Conservation (phyloP, 192 early-diverging fungal species). For the Lobosporangium transversale region DNA sequence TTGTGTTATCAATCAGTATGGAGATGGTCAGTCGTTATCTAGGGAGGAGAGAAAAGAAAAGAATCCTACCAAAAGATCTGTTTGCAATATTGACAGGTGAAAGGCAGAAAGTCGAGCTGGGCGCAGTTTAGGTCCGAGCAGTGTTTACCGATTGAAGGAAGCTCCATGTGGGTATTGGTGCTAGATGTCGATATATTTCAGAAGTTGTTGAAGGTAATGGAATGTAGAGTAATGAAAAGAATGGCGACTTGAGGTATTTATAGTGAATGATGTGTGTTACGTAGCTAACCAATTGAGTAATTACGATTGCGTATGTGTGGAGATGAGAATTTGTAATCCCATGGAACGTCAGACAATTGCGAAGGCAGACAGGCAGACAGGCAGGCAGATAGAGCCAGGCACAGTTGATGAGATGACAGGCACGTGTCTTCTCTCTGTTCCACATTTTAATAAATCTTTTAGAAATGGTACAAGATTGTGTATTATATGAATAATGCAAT, state of each 20-base stretch:
- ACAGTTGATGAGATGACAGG: no score
- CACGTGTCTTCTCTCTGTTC: no score
- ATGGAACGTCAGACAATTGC: no score
- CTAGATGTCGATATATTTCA: background rate
- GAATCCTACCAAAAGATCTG: slow-evolving; percentile 58
- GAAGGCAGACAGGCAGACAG: background rate
- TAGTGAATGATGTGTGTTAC: background rate
- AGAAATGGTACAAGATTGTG: no score
- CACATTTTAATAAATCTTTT: no score
- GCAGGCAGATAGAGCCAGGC: no score
- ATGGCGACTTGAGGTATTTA: background rate
- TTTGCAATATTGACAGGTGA: slow-evolving; percentile 65
- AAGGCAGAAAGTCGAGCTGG: slow-evolving; percentile 64
- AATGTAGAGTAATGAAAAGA: background rate
- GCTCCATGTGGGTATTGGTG: slow-evolving; percentile 65
- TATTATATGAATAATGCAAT: background rate
- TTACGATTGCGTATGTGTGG: background rate
- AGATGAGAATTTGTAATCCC: no score
- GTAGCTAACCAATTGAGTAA: background rate
- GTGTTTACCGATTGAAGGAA: slow-evolving; percentile 74
- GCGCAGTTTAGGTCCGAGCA: slow-evolving; percentile 68
- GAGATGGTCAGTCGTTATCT: background rate
- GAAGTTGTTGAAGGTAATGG: no score
- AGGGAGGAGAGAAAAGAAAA: background rate
- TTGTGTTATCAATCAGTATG: background rate